phyloP scores from a whole-genome alignment of 2,329 filamentous ascomycete species.

The Sporothrix inflata region DNA sequence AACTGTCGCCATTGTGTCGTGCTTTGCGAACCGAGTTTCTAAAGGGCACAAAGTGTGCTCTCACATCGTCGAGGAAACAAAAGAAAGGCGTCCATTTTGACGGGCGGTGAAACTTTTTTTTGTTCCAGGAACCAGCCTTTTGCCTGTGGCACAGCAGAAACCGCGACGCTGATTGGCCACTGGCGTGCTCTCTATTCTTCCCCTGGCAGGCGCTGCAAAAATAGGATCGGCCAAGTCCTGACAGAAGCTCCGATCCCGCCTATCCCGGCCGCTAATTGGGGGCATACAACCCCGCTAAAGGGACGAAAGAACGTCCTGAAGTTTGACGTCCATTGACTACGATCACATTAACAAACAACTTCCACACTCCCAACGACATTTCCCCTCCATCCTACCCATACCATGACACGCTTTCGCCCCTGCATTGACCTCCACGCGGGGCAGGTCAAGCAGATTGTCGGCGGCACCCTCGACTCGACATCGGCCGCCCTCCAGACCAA shows the following conservation, averaged over 20 bases:
- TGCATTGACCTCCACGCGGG: conserved; percentile 98
- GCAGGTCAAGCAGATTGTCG: conserved; percentile 97
- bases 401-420: conserved; percentile 89
- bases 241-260: conserved; percentile 7
- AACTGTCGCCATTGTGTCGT: conserved; percentile 46
- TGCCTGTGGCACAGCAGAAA: conserved; percentile 24
- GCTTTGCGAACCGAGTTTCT: background rate
- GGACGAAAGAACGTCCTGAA: background rate
- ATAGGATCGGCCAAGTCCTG: background rate
- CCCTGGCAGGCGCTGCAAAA: background rate
- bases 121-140: conserved; percentile 5
- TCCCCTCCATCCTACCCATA: background rate
- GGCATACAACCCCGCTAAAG: conserved; percentile 4
- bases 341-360: background rate
- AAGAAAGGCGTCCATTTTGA: background rate
- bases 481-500: conserved; percentile 79
- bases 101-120: conserved; percentile 28
- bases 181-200: background rate
- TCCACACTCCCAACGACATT: background rate
- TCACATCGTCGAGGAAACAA: background rate
- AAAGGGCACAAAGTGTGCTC: background rate
- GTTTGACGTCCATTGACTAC: background rate
- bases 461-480: conserved; percentile 78
- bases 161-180: background rate
- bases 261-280: background rate